Base-by-base conservation (phyloP, 768 basidiomycete species). In the Suillus discolor region DNA sequence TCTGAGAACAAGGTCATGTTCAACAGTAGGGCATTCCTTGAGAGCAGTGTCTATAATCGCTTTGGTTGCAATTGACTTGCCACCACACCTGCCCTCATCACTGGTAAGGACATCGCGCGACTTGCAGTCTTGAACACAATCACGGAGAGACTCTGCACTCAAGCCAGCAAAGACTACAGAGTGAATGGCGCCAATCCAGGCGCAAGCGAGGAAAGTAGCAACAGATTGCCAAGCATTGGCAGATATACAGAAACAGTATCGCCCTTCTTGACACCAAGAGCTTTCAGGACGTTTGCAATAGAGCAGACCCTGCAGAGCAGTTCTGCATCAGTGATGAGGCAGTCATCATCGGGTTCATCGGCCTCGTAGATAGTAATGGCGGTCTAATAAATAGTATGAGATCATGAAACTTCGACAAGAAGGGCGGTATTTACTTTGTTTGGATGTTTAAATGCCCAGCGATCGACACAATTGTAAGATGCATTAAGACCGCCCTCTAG, bases 291-390 rank as follows among this genome's bases (percentile, higher is more conserved):
- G 71, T 99, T 97, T 54, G 97, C 97, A 62, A 98, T 78, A 59
- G 84, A 80, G 79, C 85, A 96, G 38, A 97, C 96, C 76, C 98
- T 94, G 66, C 88, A 90, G 53, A 98, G 85, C 64, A 99, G 91
- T 75, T 97, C 87, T 18, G 85, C 84, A 76, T 92, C 99, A 34
- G 89, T 82, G 75, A 99, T 83, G 59, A 90, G 83, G 66, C 86
- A 75, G 57, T 94, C 92, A 57, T 93, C 84, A 63, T 85, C 88
- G 1, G 96, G 92, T 76, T 99, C 97, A 72, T 99, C 97, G 1
- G 96, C 96, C 78, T 99, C 97, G 81, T 96, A 99, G 78, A 99
- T n/a, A n/a, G n/a, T 96, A 79, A 99, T 97, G 38, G 97, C 97
- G 34, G 90, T 89, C 92, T 95, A 69, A 13, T 23, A 23, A 28